Base-by-base conservation (phyloP, 1,139 yeast species). In the Saccharomycopsis hybrid region DNA sequence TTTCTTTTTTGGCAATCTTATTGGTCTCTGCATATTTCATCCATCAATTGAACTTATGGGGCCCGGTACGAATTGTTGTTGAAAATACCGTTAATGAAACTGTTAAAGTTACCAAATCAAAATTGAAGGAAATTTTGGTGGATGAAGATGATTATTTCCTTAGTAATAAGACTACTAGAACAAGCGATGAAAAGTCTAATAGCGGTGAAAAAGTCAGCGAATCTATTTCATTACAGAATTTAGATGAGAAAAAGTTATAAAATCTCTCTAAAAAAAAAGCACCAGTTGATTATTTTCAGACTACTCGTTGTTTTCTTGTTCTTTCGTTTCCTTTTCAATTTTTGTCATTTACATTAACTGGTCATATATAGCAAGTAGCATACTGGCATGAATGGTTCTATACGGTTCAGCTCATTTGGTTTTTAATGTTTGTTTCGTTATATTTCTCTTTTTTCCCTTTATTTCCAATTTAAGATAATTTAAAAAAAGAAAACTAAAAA, bases 41-140 rank as follows among this genome's bases (percentile, higher is more conserved):
- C 57, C 85, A 86, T 62, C 75, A 76, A 48, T 72, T 84, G 65
- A 84, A 84, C 58, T 68, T 90, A 64, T 76, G 90, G 69, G 84
- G 83, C 5, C 96, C 96, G 0, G 80, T 90, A 8, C 60, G 80
- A 47, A 69, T 74, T 32, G 84, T 88, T 13, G 73, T 70, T 1
- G 73, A 76, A 54, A 76, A 83, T 37, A 73, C 83, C 65, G 50
- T 76, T 5, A 78, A 76, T 42, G 88, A 85, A 59, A 71, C 81
- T 0, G 65, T 77, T 46, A 70, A 66, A 1, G 72, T 82, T 35
- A 78, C 73, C 28, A 85, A 83, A 63, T 76, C 71, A 49, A 82
- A 79, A 61, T 65, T 86, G 53, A 73, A 71, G 53, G 81, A 77
- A 54, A 61, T 78, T 25, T 48, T 62, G 39, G 65, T 63, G 29